Conservation (phyloP, 1,284 basidiomycete genomes). For the Boletellus deceptivus region DNA sequence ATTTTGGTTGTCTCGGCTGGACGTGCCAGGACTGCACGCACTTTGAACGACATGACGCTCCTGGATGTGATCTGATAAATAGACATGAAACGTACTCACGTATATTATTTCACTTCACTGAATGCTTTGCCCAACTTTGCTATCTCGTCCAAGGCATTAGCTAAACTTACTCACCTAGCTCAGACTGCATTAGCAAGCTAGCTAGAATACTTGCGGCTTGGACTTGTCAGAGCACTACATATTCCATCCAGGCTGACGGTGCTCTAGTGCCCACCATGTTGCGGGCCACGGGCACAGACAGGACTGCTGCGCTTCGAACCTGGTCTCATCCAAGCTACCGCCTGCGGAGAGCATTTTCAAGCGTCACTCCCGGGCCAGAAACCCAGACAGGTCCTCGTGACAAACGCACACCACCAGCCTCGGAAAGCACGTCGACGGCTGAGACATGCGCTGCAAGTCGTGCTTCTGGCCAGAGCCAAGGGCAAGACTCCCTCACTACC, state of each 20-base stretch:
- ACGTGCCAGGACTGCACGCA: background rate
- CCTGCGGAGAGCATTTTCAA: constrained; percentile 7
- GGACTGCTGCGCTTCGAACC: constrained; percentile 2
- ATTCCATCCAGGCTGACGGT: background rate
- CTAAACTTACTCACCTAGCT: too few species aligned
- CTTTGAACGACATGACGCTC: constrained; percentile 10
- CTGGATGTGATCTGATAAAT: constrained; percentile 18
- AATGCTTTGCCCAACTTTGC: background rate
- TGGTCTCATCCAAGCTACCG: constrained; percentile 7
- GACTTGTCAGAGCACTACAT: background rate
- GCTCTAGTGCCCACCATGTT: constrained; percentile 15
- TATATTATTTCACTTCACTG: constrained; percentile 8
- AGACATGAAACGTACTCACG: constrained; percentile 18
- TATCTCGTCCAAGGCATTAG: background rate
- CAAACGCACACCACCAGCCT: constrained; percentile 1
- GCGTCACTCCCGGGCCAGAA: background rate
- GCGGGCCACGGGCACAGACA: constrained; percentile 4
- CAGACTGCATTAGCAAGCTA: too few species aligned
- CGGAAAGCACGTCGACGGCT: constrained; percentile 4
- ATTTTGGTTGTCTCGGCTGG: background rate
- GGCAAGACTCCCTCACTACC: background rate
- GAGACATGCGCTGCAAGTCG: background rate
- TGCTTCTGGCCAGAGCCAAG: constrained; percentile 1
- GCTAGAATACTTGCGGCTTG: too few species aligned
- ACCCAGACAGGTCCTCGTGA: background rate